Evolutionary conservation across 495 filamentous ascomycete species (phyloP).

Genomic region (Aspergillus affinis): DNA sequence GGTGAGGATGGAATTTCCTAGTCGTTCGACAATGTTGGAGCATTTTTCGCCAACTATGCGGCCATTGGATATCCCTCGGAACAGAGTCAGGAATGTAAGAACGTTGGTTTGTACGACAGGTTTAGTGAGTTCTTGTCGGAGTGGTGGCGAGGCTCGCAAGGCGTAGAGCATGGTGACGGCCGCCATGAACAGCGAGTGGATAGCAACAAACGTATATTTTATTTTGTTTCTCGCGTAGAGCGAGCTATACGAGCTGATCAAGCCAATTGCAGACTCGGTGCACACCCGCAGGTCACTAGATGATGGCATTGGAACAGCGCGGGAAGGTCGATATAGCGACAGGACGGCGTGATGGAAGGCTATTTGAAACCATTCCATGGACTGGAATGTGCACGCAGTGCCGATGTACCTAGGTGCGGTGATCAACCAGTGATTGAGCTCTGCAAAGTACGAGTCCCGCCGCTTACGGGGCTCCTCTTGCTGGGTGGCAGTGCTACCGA

Average conservation of each 20-base stretch:
- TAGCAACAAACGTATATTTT: constrained; percentile 15
- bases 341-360: constrained; percentile 14
- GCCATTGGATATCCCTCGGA: constrained; percentile 14
- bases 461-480: neutral
- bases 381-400: constrained; percentile 11
- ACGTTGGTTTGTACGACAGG: constrained; percentile 15
- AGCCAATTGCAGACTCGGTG: constrained; percentile 12
- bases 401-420: constrained; percentile 11
- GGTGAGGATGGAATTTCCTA: constrained; percentile 6
- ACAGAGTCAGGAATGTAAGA: constrained; percentile 13
- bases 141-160: constrained; percentile 9
- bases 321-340: constrained; percentile 14
- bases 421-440: constrained; percentile 11
- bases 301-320: constrained; percentile 7
- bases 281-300: constrained; percentile 11
- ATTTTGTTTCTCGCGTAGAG: constrained; percentile 14
- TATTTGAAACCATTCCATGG: constrained; percentile 15
- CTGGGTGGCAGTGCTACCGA: neutral
- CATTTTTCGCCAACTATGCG: constrained; percentile 14
- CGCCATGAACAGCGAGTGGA: constrained; percentile 14
- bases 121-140: constrained; percentile 12
- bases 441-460: constrained; percentile 1
- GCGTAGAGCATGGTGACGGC: constrained; percentile 15
- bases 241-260: constrained; percentile 14
- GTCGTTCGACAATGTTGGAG: constrained; percentile 1